These are phyloP conservation scores for Cucurbita moschata DNA, from an alignment of 306 rosid genomes.

Conservation along the genomic window DNA sequence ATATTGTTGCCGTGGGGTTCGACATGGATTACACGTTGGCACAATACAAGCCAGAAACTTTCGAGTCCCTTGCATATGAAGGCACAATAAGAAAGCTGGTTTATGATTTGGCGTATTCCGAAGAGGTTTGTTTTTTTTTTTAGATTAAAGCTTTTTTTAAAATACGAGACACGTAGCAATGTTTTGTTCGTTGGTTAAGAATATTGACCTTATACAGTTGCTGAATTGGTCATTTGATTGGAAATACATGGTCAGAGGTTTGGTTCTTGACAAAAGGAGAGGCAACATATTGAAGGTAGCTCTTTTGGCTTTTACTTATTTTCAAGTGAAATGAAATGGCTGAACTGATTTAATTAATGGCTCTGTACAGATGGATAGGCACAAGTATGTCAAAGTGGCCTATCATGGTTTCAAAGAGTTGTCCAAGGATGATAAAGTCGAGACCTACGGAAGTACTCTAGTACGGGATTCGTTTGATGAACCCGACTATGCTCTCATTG, in stretches of 20 bases:
- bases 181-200: slow-evolving; percentile 14
- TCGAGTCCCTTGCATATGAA: slow-evolving; percentile 87
- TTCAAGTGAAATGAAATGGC: slow-evolving; percentile 8
- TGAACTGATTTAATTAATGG: slow-evolving; percentile 8
- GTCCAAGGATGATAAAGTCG: slow-evolving; percentile 88
- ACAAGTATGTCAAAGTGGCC: slow-evolving; percentile 95
- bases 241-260: slow-evolving; percentile 98
- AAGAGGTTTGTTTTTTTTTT: slow-evolving; percentile 46
- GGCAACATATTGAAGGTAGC: slow-evolving; percentile 94
- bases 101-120: slow-evolving; percentile 68
- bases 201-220: slow-evolving; percentile 36
- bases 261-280: slow-evolving; percentile 92
- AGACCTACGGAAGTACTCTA: slow-evolving; percentile 76
- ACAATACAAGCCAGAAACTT: slow-evolving; percentile 96
- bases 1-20: slow-evolving; percentile 85
- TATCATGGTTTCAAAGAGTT: slow-evolving; percentile 88
- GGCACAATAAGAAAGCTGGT: slow-evolving; percentile 88
- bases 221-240: slow-evolving; percentile 75
- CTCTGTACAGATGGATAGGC: slow-evolving; percentile 84
- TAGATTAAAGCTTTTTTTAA: neutral
- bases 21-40: slow-evolving; percentile 99
- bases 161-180: neutral
- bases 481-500: slow-evolving; percentile 89
- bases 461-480: slow-evolving; percentile 81
- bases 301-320: neutral